Evolutionary conservation across 2,329 filamentous ascomycete species (phyloP), one percentile per base, ranked within the genome.

Genomic region (Xylaria sp.): DNA sequence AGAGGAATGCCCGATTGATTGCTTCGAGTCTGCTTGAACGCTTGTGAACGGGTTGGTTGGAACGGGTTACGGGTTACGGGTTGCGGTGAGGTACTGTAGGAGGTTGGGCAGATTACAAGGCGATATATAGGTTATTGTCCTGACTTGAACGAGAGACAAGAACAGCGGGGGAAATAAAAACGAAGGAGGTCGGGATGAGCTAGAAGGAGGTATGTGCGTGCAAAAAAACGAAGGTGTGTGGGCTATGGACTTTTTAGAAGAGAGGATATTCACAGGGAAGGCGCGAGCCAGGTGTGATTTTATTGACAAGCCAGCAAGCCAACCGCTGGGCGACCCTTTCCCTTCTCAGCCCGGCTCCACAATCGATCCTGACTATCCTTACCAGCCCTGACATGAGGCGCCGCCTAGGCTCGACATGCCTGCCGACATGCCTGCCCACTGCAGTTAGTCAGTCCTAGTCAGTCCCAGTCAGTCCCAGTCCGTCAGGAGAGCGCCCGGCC

Each of bases 251-350:
- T n/a, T 34, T 26, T 26, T 34, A 53, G 39, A 46, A 60, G 55
- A 37, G 50, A 52, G 39, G 46, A 52, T 4, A 42, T 48, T 47
- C 51, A n/a, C 55, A 58, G 56, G 58, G 55, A 59, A 56, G 47
- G 29, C 29, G 58, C 55, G 58, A 56, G 29, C 29, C 52, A 42
- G 20, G 34, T 50, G 34, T 50, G 58, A 58, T 61, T 61, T 61
- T 61, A 61, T 61, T 61, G 56, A 61, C n/a, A n/a, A n/a, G n/a
- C n/a, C n/a, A n/a, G n/a, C 58, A 43, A 59, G 37, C 45, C 50
- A 54, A 59, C 52, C 21, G 34, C 58, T 48, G 45, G 54, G 58
- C 54, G 53, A 60, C 58, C 55, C 43, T 58, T 53, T 50, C 47
- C 19, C n/a, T n/a, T n/a, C n/a, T n/a, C n/a, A n/a, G n/a, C n/a